Evolutionary conservation across 2,329 filamentous ascomycete species (phyloP), one percentile per base, ranked within the genome.

Genomic region (Fusarium acutatum): DNA sequence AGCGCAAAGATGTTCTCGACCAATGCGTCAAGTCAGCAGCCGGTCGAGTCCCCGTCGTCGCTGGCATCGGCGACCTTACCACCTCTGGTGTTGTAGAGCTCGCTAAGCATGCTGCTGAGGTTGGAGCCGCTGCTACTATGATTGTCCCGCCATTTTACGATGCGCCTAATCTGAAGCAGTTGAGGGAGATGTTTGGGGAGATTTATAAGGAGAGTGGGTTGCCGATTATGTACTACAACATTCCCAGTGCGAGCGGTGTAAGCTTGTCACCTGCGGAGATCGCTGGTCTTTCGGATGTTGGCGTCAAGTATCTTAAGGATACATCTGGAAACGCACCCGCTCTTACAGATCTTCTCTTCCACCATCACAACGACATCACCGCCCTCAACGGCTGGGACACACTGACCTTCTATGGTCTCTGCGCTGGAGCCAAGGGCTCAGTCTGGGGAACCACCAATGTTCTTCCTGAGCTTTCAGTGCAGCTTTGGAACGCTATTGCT

Each of bases 301-400:
- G 86, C 17, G 85, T 87, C 8, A 83, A 82, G 72, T 87, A 86
- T 67, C 76, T 88, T 35, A 88, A 88, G 75, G 86, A 88, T 73
- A 88, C 86, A 0, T 88, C 86, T 6, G 86, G 86, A 24, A 85
- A 88, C 60, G 86, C 81, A 3, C 86, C 86, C 0, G 85, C 83
- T 0, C 77, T 87, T 10, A 88, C 85, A 5, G 85, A 88, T 64
- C 74, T 88, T 20, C 79, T 88, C 8, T 87, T 88, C 69, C 80
- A 80, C 60, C 65, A 73, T 34, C 72, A 75, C 9, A 83, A 67
- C 60, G 74, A 81, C 32, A 84, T 87, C 67, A 87, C 84, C 3
- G 81, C 84, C 0, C 87, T 88, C 75, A 88, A 88, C 63, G 86
- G 86, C 3, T 88, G 86, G 86, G 86, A 88, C 65, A 88, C 86